These are phyloP conservation scores for Lepidium sativum DNA, from an alignment of 345 rosid genomes.

Conservation along the genomic window DNA sequence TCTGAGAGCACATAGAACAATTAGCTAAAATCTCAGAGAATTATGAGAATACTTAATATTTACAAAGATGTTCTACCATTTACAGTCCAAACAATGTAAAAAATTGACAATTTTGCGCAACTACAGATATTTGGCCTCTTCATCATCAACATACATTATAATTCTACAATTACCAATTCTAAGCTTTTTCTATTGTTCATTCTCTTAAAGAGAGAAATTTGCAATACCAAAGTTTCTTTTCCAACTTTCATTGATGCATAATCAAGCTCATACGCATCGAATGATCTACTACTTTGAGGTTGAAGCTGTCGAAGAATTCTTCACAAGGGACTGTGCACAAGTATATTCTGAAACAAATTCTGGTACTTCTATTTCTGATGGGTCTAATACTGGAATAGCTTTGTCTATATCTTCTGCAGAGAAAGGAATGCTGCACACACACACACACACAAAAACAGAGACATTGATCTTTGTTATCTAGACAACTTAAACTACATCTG, in stretches of 20 bases:
- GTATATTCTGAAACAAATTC: slow-evolving; percentile 47
- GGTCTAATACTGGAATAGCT: slow-evolving; percentile 78
- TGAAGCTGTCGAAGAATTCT: slow-evolving; percentile 9
- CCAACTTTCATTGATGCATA: slow-evolving; percentile 13
- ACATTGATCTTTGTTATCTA: neutral
- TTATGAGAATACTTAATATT: slow-evolving; percentile 9
- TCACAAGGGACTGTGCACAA: slow-evolving; percentile 56
- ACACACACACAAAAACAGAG: neutral
- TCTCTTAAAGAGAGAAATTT: slow-evolving; percentile 14
- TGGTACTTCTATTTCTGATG: slow-evolving; percentile 56
- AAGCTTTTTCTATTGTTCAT: slow-evolving; percentile 10
- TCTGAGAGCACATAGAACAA: neutral
- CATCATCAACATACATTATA: neutral
- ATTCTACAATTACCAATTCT: slow-evolving; percentile 16
- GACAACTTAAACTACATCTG: neutral
- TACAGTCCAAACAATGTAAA: slow-evolving; percentile 8
- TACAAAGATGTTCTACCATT: slow-evolving; percentile 24
- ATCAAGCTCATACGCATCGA: slow-evolving; percentile 22
- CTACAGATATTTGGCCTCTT: neutral
- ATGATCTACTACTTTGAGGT: slow-evolving; percentile 7
- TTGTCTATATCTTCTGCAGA: slow-evolving; percentile 91
- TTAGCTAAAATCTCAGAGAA: neutral
- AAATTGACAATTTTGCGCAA: neutral
- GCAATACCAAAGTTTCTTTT: neutral
- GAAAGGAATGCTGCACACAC: slow-evolving; percentile 76